Base-by-base conservation (phyloP, 2,329 filamentous ascomycete genomes). In the Zymoseptoria brevis region DNA sequence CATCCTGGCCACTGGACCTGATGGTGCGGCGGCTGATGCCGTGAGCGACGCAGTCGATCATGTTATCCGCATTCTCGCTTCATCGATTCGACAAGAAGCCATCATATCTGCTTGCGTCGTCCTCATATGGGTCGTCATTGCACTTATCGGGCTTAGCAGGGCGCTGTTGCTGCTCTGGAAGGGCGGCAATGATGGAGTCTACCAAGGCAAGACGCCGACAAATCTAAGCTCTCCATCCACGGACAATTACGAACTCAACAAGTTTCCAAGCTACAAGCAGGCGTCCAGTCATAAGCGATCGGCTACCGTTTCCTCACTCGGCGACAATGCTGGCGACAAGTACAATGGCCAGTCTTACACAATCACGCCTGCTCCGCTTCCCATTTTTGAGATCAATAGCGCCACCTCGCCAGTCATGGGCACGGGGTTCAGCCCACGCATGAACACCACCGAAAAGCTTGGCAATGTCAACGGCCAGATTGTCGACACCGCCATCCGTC, bases 31-130 rank as follows among this genome's bases (percentile, higher is more conserved):
- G 7, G 86, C 85, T 48, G 89, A 96, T 75, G 88, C 92, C 69
- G 88, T 97, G 67, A 89, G 87, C 16, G 85, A 81, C 61, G 89
- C 90, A 21, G 83, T 97, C 50, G 72, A 82, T 59, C 82, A 85
- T 63, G 87, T 96, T 60, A 83, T 86, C 26, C 75, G 81, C 61
- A 84, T 84, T 71, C 78, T 97, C 21, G 77, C 83, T 68, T 81
- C 82, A 57, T 84, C 80, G 64, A 85, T 99, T 63, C 79, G 84
- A 54, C 84, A 85, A 61, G 90, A 96, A 74, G 86, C 88, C 1
- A 82, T 96, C 64, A 91, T 97, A 66, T 89, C 92, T 2, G 80
- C 82, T 0, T 83, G 81, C 55, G 77, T 99, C 4, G 75, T 96
- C 11, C 76, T 89, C 3, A 75, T 96, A 26, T 99, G 91, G 80